These are phyloP conservation scores for Zygotorulaspora florentina DNA, from an alignment of 805 yeast species.

Conservation along the genomic window DNA sequence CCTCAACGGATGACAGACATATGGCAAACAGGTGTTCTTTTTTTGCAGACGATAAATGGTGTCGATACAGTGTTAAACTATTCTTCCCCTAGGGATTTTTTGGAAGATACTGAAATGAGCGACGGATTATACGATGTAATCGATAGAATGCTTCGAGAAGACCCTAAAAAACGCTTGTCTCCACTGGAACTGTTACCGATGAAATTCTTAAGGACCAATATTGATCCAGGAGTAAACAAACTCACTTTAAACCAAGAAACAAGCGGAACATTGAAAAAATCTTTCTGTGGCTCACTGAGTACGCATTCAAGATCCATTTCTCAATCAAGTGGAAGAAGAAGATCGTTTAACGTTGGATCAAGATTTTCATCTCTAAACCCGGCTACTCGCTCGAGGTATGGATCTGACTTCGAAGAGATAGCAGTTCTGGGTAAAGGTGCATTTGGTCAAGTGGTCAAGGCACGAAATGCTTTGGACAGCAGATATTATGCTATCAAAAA, in stretches of 20 bases:
- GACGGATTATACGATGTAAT: constrained; percentile 64
- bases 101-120: constrained; percentile 45
- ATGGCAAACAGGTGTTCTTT: constrained; percentile 85
- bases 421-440: constrained; percentile 92
- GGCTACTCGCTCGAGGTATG: constrained; percentile 61
- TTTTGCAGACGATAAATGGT: constrained; percentile 64
- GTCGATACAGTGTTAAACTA: constrained; percentile 50
- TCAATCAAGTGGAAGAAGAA: constrained; percentile 31
- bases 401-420: constrained; percentile 91
- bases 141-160: constrained; percentile 56
- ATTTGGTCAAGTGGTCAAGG: constrained; percentile 97
- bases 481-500: constrained; percentile 92
- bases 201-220: constrained; percentile 72
- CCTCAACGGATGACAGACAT: constrained; percentile 83
- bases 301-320: constrained; percentile 22
- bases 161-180: constrained; percentile 68
- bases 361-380: constrained; percentile 33
- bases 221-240: constrained; percentile 37
- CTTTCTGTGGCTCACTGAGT: constrained; percentile 9
- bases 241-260: constrained; percentile 22
- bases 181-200: constrained; percentile 83
- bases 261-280: constrained; percentile 5
- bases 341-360: constrained; percentile 41
- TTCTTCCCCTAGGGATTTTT: constrained; percentile 60
- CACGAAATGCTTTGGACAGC: constrained; percentile 89